Evolutionary conservation across 768 basidiomycete genomes (phyloP).

Genomic region (Amanita exitialis): DNA sequence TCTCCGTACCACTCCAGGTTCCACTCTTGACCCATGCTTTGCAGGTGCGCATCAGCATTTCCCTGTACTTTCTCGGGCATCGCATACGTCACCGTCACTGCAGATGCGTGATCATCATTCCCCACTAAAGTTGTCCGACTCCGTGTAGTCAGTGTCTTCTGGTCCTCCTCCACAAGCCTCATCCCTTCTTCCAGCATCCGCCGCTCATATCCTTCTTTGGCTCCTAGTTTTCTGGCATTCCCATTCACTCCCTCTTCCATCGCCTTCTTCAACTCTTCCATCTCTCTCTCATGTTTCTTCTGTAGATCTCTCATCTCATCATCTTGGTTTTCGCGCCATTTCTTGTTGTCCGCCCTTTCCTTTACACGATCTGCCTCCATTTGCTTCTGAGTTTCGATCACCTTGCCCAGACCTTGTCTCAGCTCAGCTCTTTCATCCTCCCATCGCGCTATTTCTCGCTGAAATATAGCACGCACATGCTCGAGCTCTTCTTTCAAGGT

Average conservation of each 20-base stretch:
- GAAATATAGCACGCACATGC: not conserved
- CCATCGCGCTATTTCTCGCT: not conserved
- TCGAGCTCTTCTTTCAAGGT: not conserved
- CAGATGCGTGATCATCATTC: not conserved
- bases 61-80: too few relatives aligned
- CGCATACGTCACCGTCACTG: too few relatives aligned
- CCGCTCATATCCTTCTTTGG: conserved; percentile 1
- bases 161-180: not conserved
- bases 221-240: conserved; percentile 3
- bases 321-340: not conserved
- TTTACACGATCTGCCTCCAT: not conserved
- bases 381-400: not conserved
- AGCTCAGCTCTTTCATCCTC: not conserved
- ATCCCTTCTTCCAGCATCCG: not conserved
- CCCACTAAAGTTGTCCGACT: too few relatives aligned
- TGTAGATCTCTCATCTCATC: conserved; percentile 8
- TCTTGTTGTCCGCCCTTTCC: not conserved
- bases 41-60: too few relatives aligned
- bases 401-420: not conserved
- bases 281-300: conserved; percentile 7
- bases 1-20: too few relatives aligned
- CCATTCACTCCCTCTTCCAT: conserved; percentile 5
- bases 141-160: not conserved
- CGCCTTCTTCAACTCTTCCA: conserved; percentile 7
- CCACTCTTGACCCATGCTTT: too few relatives aligned